Conservation (phyloP, 139 green algal species). For the Picochlorum sp. region DNA sequence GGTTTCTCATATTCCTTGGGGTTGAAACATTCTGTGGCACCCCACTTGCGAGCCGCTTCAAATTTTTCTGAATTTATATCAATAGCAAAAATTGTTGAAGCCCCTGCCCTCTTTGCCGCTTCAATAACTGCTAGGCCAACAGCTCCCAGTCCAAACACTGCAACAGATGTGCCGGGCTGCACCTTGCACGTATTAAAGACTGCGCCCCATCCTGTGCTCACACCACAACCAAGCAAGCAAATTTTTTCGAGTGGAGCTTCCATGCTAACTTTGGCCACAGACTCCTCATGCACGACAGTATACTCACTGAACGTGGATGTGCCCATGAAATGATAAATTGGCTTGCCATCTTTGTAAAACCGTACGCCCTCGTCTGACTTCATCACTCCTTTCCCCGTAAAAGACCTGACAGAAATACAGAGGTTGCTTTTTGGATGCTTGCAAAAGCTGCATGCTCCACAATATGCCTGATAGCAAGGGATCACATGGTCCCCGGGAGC, state of each 20-base stretch:
- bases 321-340: constrained; percentile 98
- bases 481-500: constrained; percentile 24
- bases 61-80: constrained; percentile 91
- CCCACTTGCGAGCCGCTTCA: constrained; percentile 63
- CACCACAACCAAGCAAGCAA: constrained; percentile 84
- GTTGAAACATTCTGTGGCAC: constrained; percentile 83
- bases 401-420: constrained; percentile 55
- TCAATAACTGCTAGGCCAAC: constrained; percentile 89
- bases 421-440: constrained; percentile 51
- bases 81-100: constrained; percentile 81
- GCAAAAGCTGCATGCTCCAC: constrained; percentile 95
- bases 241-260: constrained; percentile 69
- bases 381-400: constrained; percentile 91
- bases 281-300: constrained; percentile 91
- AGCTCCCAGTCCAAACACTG: constrained; percentile 79
- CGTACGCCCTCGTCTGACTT: constrained; percentile 68
- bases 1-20: constrained; percentile 70
- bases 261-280: constrained; percentile 64
- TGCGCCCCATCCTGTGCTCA: constrained; percentile 77
- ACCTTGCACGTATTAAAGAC: constrained; percentile 94
- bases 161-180: constrained; percentile 71
- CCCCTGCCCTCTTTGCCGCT: constrained; percentile 57
- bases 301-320: constrained; percentile 96
- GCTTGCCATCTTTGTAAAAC: constrained; percentile 76
- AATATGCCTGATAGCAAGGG: constrained; percentile 61